These are phyloP conservation scores for Phytophthora palmivora DNA, from an alignment of 352 stramenopile genomes.

Conservation along the genomic window DNA sequence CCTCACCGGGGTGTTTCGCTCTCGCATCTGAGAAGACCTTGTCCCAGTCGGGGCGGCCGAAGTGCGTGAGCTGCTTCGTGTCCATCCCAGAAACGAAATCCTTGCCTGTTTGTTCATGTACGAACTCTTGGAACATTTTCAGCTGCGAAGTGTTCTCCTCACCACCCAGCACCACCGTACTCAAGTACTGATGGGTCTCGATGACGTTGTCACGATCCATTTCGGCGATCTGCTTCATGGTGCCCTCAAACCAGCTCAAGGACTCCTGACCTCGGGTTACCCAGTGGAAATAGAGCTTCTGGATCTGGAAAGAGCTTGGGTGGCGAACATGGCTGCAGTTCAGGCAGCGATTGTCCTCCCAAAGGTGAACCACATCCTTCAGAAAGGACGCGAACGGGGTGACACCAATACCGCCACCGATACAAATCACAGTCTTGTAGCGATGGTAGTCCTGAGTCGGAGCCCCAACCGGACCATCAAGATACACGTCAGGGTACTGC, in stretches of 20 bases:
- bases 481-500: conserved; percentile 66
- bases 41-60: conserved; percentile 82
- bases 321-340: conserved; percentile 72
- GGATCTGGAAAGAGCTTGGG: conserved; percentile 67
- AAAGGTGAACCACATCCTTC: conserved; percentile 69
- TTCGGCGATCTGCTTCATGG: conserved; percentile 79
- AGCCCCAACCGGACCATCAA: conserved; percentile 75
- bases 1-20: conserved; percentile 50
- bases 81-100: conserved; percentile 81
- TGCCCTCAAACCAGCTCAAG: conserved; percentile 79
- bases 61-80: conserved; percentile 78
- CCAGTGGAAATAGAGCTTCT: conserved; percentile 89
- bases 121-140: conserved; percentile 81
- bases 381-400: conserved; percentile 83
- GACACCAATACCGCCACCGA: conserved; percentile 77
- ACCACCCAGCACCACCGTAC: conserved; percentile 70
- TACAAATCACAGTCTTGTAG: conserved; percentile 71
- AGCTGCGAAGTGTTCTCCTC: conserved; percentile 68
- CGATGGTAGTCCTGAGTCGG: conserved; percentile 73
- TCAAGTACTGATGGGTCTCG: conserved; percentile 82
- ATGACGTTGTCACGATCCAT: conserved; percentile 78
- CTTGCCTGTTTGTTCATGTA: conserved; percentile 67
- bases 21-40: conserved; percentile 58
- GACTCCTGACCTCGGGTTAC: conserved; percentile 72
- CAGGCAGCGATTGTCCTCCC: conserved; percentile 67